Conservation (phyloP, 1,139 yeast species). For the Sugiyamaella neomexicana region DNA sequence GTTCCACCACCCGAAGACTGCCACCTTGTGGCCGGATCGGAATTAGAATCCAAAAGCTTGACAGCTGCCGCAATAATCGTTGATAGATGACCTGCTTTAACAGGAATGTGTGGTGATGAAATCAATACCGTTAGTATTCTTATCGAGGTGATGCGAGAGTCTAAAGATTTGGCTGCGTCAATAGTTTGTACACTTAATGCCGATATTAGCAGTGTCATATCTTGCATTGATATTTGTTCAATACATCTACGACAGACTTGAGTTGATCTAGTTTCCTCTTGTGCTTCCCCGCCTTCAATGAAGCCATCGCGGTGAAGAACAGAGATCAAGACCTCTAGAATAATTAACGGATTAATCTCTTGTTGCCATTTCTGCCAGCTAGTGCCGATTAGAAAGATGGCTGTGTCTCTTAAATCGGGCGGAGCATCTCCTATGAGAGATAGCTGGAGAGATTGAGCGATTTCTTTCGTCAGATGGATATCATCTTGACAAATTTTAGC, state of each 20-base stretch:
- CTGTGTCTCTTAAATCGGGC: conserved; percentile 22
- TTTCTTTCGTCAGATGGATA: conserved; percentile 17
- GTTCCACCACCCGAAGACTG: conserved; percentile 27
- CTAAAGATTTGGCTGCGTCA: conserved; percentile 24
- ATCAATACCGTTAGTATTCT: conserved; percentile 28
- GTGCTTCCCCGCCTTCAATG: conserved; percentile 14
- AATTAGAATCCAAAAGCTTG: conserved; percentile 30
- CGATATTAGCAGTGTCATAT: conserved; percentile 31
- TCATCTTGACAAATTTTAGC: background rate
- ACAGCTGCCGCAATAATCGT: conserved; percentile 31
- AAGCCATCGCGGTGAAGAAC: conserved; percentile 27
- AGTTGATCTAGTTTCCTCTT: conserved; percentile 14
- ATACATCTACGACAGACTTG: conserved; percentile 28
- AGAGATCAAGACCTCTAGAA: conserved; percentile 28
- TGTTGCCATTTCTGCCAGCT: conserved; percentile 35
- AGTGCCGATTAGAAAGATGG: conserved; percentile 33
- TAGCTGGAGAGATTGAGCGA: conserved; percentile 30
- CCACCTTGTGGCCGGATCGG: conserved; percentile 26
- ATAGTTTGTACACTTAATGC: conserved; percentile 29
- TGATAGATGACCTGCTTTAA: conserved; percentile 27
- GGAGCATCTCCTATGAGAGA: conserved; percentile 27
- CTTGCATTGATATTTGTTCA: conserved; percentile 30
- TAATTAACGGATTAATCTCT: conserved; percentile 30
- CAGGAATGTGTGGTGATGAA: conserved; percentile 16
- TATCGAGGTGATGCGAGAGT: conserved; percentile 30